Percentiles rank a stretch among this genome's conserved stretches.
These are phyloP conservation scores for Collybia nuda DNA, from an alignment of 768 basidiomycete genomes.

Conservation along the genomic window DNA sequence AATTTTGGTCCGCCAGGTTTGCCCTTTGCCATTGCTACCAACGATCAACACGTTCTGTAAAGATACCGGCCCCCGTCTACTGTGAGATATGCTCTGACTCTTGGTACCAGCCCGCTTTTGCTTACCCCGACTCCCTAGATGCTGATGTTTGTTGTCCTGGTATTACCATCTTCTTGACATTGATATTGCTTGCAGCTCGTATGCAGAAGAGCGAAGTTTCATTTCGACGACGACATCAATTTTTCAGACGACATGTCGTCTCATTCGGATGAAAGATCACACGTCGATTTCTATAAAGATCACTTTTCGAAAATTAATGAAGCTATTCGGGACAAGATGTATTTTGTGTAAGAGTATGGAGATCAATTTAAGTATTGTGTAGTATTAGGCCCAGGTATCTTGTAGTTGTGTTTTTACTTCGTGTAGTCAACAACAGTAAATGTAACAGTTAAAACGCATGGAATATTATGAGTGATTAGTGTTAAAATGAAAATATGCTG, in stretches of 20 bases:
- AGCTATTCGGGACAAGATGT: slow-evolving; percentile 25
- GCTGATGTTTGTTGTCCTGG: slow-evolving; percentile 46
- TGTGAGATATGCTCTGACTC: slow-evolving; percentile 38
- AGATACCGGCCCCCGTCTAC: slow-evolving; percentile 72
- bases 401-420: no score
- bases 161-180: background rate
- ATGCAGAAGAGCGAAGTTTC: slow-evolving; percentile 52
- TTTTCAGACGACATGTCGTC: slow-evolving; percentile 34
- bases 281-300: slow-evolving; percentile 27
- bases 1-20: slow-evolving; percentile 13
- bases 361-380: background rate
- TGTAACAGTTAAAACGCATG: no score
- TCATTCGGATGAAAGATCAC: slow-evolving; percentile 24
- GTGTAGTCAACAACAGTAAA: no score
- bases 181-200: slow-evolving; percentile 38
- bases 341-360: slow-evolving; percentile 22
- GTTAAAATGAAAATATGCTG: no score
- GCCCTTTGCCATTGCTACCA: slow-evolving; percentile 70
- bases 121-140: slow-evolving; percentile 29
- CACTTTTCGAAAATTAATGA: slow-evolving; percentile 31
- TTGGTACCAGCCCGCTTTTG: background rate
- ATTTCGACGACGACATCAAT: slow-evolving; percentile 39
- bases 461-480: no score
- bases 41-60: slow-evolving; percentile 69
- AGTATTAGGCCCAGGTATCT: no score